Evolutionary conservation across 768 basidiomycete species (phyloP), one percentile per base, ranked within the genome.

Genomic region (Russula virescens): DNA sequence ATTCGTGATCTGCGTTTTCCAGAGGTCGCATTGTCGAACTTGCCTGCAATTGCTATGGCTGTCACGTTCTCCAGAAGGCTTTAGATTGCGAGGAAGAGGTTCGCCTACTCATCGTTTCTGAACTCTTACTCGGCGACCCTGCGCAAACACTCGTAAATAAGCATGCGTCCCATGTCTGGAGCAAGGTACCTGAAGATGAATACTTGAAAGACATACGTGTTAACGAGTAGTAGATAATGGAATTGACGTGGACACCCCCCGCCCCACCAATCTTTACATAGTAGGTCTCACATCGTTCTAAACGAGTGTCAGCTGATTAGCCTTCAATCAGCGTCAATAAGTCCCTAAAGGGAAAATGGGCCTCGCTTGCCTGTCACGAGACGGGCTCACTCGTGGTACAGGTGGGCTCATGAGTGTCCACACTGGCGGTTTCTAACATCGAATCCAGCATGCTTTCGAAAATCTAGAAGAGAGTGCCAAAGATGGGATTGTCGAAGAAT

Each of bases 91-190:
- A 94, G 67, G 91, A 94, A 73, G 91, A 93, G 60, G 85, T 92
- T 47, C 81, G 90, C 40, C 74, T 92, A 38, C 73, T 91, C 61
- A 91, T 94, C 61, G 91, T 94, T 23, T 88, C 88, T 3, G 91
- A 94, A 71, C 80, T 94, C 46, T 81, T 94, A 48, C 80, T 87
- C 23, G 88, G 89, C 2, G 91, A 94, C 70, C 91, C 91, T 9
- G 89, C 89, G 1, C 83, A 89, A 71, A 94, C 91, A 6, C 78
- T 94, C 31, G 87, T 93, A 9, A 93, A 93, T 73, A 94, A 94
- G 72, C 91, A 94, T 71, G 90, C 91, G 1, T 91, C 89, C 52
- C 91, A 94, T 71, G 91, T 94, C 35, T 94, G 91, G 91, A 91
- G 89, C 75, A 93, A 93, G 80, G 89, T 89, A 45, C 14, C 26